Base-by-base conservation (phyloP, 2,329 filamentous ascomycete species). In the Juglanconis sp. region DNA sequence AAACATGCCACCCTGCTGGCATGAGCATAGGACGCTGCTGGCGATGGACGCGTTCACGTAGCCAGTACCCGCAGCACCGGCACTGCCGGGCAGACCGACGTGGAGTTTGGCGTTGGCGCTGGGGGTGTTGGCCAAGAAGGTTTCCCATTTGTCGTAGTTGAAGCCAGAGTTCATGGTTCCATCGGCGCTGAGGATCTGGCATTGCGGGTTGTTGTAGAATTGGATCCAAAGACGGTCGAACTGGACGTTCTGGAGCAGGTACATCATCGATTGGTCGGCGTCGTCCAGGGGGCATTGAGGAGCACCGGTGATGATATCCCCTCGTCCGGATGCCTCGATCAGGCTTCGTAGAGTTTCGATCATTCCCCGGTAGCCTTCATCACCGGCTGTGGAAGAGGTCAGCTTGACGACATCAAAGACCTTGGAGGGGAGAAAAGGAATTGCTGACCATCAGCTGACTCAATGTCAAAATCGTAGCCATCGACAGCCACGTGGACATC, bases 381-480 rank as follows among this genome's bases (percentile, higher is more conserved):
- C 63, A 48, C 64, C 68, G 53, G 52, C 69, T 65, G 59, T 64
- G 48, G 34, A 11, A 6, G 11, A 32, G 4, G 49, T 62, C 24
- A 62, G 60, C 13, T 30, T 6, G 1, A n/a, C 4, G 0, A 4
- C n/a, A 9, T 46, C 5, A 6, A 8, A 32, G 52, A 10, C n/a
- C 6, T 24, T 24, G 24, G 24, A 24, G 24, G 24, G 24, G 24
- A 24, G 34, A 13, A 2, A 5, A 8, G 9, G 4, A 15, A 15
- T 9, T 2, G 59, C 65, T 55, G 49, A 65, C 64, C 48, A 54
- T 69, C 72, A 50, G 65, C 62, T 32, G 64, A 66, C 68, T 82
- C 80, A 42, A 81, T 75, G 60, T 82, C 80, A 56, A 81, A 77
- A 65, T 83, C 81, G 67, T 78, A 83, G 15, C 81, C 79, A 65